Evolutionary conservation across 164 flowering plant genomes (phyloP).

Genomic region (Nymphaea colorata): DNA sequence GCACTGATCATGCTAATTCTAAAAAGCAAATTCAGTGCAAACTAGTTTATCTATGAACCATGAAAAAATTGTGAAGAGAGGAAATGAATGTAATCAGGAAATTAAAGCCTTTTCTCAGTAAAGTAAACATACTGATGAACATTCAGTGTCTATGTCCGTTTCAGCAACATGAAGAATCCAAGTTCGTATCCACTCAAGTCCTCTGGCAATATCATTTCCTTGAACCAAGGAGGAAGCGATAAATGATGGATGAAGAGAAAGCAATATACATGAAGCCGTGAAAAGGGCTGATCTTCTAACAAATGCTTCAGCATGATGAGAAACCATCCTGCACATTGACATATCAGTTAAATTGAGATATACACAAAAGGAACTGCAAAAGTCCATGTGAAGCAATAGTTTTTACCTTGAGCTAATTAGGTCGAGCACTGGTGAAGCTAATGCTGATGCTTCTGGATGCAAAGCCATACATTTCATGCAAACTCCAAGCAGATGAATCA

Average conservation of each 20-base stretch:
- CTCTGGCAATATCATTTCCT: slow-evolving; percentile 57
- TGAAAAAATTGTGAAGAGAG: no score
- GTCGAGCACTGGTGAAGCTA: slow-evolving; percentile 74
- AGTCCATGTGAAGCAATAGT: neutral
- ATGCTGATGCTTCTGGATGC: slow-evolving; percentile 95
- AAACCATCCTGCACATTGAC: slow-evolving; percentile 47
- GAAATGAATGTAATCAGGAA: no score
- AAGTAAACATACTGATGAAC: slow-evolving; percentile 48
- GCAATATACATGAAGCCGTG: slow-evolving; percentile 65
- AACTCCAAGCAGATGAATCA: slow-evolving; percentile 83
- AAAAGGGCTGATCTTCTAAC: slow-evolving; percentile 85
- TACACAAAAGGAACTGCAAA: neutral
- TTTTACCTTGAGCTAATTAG: slow-evolving; percentile 79
- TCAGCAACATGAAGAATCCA: slow-evolving; percentile 78
- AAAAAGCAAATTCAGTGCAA: no score
- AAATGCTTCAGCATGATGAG: slow-evolving; percentile 70
- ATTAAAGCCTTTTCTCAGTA: no score
- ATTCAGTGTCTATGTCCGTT: slow-evolving; percentile 73
- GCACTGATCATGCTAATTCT: no score
- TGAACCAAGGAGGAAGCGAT: slow-evolving; percentile 66
- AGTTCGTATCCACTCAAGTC: slow-evolving; percentile 90
- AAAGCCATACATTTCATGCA: slow-evolving; percentile 84
- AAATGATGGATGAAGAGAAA: slow-evolving; percentile 81
- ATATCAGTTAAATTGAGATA: neutral
- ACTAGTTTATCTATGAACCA: no score